Percentiles rank a stretch among this genome's conserved stretches.
Evolutionary conservation across 2,329 filamentous ascomycete species (phyloP).

Genomic region (Scytalidium lignicola): DNA sequence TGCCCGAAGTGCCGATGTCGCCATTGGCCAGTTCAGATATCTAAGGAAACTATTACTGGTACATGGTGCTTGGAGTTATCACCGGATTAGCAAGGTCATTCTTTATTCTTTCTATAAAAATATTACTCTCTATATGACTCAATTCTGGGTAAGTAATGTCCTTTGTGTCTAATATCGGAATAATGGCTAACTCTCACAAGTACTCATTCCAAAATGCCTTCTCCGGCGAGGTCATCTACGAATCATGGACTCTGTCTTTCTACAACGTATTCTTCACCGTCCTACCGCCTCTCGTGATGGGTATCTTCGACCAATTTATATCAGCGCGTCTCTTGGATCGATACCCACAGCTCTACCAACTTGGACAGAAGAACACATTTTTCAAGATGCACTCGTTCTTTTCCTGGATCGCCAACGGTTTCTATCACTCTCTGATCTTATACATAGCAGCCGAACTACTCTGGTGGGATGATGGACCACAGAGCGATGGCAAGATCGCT

Average conservation of each 20-base stretch:
- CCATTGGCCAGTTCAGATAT: conserved; percentile 93
- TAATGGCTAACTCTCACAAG: conserved; percentile 38
- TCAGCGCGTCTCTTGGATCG: conserved; percentile 88
- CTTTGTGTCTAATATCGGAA: not conserved
- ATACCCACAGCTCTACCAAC: conserved; percentile 91
- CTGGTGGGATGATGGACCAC: conserved; percentile 74
- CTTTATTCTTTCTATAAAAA: conserved; percentile 99
- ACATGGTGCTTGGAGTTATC: conserved; percentile 96
- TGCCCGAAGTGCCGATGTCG: conserved; percentile 89
- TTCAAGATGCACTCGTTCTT: conserved; percentile 91
- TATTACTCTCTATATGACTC: conserved; percentile 96
- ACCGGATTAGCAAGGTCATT: conserved; percentile 94
- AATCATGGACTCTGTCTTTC: conserved; percentile 98
- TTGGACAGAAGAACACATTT: conserved; percentile 89
- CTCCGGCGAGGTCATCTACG: conserved; percentile 95
- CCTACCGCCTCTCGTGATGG: conserved; percentile 85
- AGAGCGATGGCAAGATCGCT: conserved; percentile 72
- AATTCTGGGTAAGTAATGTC: conserved; percentile 77
- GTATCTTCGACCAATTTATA: conserved; percentile 96
- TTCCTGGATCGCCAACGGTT: conserved; percentile 88
- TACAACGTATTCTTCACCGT: conserved; percentile 99
- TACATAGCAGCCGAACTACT: conserved; percentile 81
- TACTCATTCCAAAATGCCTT: conserved; percentile 98
- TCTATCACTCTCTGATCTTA: conserved; percentile 92
- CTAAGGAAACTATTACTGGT: conserved; percentile 90